These are phyloP conservation scores for Penicillium griseofulvum DNA, from an alignment of 2,329 filamentous ascomycete species.

Conservation along the genomic window DNA sequence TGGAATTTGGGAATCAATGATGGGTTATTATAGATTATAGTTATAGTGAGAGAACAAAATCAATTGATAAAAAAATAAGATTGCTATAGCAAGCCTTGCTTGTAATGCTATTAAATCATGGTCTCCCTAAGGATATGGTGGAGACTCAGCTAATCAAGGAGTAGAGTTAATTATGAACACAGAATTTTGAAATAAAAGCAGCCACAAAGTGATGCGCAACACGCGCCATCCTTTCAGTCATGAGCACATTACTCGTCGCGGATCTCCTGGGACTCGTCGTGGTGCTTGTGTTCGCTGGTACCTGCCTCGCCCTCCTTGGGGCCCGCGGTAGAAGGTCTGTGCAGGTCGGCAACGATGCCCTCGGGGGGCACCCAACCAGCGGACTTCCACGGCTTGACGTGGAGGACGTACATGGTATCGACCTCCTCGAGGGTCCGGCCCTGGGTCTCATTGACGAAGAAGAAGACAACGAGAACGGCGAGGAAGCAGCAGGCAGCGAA, in stretches of 20 bases:
- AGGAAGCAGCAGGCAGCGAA: conserved; percentile 71
- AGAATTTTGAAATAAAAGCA: conserved; percentile 10
- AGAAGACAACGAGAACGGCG: conserved; percentile 66
- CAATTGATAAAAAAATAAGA: background rate
- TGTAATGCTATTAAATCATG: conserved; percentile 8
- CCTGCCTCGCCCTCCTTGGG: conserved; percentile 22
- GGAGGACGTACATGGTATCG: conserved; percentile 71
- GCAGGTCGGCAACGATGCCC: conserved; percentile 30
- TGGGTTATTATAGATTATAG: no score
- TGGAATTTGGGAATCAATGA: conserved; percentile 67
- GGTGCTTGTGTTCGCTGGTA: conserved; percentile 20
- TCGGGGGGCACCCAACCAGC: conserved; percentile 47
- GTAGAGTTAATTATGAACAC: conserved; percentile 17
- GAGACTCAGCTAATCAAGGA: conserved; percentile 9
- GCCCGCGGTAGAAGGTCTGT: conserved; percentile 14
- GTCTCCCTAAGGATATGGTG: conserved; percentile 7
- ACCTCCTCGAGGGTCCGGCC: conserved; percentile 75
- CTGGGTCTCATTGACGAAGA: conserved; percentile 73
- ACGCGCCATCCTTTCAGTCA: background rate
- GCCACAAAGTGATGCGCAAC: background rate
- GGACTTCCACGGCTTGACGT: conserved; percentile 63
- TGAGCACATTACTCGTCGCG: conserved; percentile 11
- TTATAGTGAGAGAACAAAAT: background rate
- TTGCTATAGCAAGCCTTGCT: background rate
- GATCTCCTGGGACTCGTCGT: conserved; percentile 14